Evolutionary conservation across 306 rosid species (phyloP).

Genomic region (Sindora glabra): DNA sequence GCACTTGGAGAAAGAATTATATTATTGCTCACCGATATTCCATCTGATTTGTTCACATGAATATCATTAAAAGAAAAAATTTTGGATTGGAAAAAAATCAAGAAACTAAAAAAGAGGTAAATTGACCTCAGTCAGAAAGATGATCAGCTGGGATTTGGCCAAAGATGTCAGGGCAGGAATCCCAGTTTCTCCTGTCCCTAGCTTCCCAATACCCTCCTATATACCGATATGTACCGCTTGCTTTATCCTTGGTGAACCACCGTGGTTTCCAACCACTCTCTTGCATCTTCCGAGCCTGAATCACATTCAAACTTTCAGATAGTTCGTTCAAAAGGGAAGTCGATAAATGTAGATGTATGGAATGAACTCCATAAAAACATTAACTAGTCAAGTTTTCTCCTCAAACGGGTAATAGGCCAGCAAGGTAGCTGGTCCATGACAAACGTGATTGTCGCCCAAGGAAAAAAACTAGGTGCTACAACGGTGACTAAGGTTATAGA

Average conservation of each 20-base stretch:
- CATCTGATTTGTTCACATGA: conserved; percentile 47
- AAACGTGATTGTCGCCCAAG: too few relatives aligned
- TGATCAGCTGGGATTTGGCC: conserved; percentile 73
- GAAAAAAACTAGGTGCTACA: too few relatives aligned
- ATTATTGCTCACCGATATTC: conserved; percentile 33
- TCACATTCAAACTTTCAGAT: conserved; percentile 14
- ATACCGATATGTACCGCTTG: conserved; percentile 66
- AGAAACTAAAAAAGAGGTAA: conserved; percentile 19
- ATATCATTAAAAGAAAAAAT: conserved; percentile 29
- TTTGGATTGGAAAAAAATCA: conserved; percentile 27
- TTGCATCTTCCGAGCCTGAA: conserved; percentile 96
- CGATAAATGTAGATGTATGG: too few relatives aligned
- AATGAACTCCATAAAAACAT: too few relatives aligned
- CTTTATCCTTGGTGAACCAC: conserved; percentile 82
- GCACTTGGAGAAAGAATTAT: conserved; percentile 5
- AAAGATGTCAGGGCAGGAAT: conserved; percentile 89
- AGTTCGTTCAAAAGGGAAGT: too few relatives aligned
- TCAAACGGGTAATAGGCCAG: too few relatives aligned
- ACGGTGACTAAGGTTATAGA: too few relatives aligned
- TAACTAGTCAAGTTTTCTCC: too few relatives aligned
- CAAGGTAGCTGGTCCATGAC: too few relatives aligned
- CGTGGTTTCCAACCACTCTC: conserved; percentile 95
- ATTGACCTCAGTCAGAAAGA: conserved; percentile 41
- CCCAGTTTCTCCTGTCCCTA: conserved; percentile 62
- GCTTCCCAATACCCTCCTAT: conserved; percentile 96